phyloP scores from a whole-genome alignment of 306 rosid species.

The Cicer judaicum region DNA sequence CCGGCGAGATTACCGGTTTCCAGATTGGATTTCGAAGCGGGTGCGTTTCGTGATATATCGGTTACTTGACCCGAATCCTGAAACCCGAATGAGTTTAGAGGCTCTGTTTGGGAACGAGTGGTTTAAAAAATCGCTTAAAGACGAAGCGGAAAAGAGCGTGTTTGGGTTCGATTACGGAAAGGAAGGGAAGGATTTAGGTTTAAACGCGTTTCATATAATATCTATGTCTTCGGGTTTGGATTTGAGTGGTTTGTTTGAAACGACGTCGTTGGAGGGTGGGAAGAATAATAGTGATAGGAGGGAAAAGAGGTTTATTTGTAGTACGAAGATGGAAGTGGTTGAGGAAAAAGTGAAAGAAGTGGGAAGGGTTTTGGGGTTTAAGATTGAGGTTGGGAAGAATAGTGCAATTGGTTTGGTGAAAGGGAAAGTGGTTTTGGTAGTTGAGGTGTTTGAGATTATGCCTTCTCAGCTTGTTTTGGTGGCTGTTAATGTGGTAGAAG shows the following conservation, averaged over 20 bases:
- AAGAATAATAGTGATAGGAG: constrained; percentile 26
- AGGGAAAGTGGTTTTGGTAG: constrained; percentile 60
- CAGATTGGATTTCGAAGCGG: constrained; percentile 58
- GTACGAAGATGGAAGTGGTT: constrained; percentile 46
- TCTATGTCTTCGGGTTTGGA: constrained; percentile 80
- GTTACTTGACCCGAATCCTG: constrained; percentile 77
- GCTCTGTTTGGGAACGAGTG: constrained; percentile 55
- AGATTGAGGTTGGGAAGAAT: constrained; percentile 62
- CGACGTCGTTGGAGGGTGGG: constrained; percentile 37
- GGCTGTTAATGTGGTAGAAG: constrained; percentile 61
- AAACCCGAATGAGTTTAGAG: constrained; percentile 59
- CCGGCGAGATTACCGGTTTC: constrained; percentile 60
- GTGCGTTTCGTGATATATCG: constrained; percentile 56
- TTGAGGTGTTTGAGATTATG: constrained; percentile 63
- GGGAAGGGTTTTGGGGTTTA: constrained; percentile 64
- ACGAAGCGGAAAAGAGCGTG: constrained; percentile 37
- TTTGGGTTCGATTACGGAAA: constrained; percentile 34
- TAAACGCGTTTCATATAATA: constrained; percentile 83
- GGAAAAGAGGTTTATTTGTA: constrained; percentile 63
- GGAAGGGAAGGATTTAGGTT: constrained; percentile 16
- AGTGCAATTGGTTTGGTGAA: constrained; percentile 68
- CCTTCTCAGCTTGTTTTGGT: constrained; percentile 52
- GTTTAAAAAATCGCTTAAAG: constrained; percentile 56
- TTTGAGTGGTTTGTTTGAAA: constrained; percentile 71
- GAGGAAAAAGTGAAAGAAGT: constrained; percentile 61